Base-by-base conservation (phyloP, 1,284 basidiomycete genomes). In the Irpex sp. region DNA sequence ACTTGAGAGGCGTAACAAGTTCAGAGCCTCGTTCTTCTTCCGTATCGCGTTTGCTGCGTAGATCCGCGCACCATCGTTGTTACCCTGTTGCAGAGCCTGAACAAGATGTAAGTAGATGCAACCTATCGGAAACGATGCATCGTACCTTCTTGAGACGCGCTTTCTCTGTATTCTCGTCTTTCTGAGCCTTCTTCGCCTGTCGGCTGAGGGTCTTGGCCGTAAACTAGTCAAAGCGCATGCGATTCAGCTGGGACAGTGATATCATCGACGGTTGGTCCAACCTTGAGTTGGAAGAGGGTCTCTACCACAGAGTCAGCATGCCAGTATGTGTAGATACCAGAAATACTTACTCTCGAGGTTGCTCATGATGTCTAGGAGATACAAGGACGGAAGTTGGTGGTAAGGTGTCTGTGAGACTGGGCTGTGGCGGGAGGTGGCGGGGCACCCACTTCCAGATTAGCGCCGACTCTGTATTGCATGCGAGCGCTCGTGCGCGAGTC, bases 1-100 rank as follows among this genome's bases (percentile, higher is more conserved):
- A 70, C 93, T 95, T 0, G 91, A 87, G 33, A 98, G 79, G 51
- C 95, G 83, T 7, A 98, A 83, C 4, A 98, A 81, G 75, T 98
- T 99, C 67, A 99, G 80, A 0, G 90, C 80, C 76, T 99, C 97
- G 66, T 88, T 95, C 86, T 99, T 98, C 86, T 99, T 99, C 61
- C 97, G 85, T 72, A 99, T 99, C 53, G 97, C 94, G 73, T 99
- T 99, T 54, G 95, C 90, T 13, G 97, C 97, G 75, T 99, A 99
- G 82, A 99, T 99, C 63, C 94, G 87, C n/a, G 97, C 97, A 54
- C 97, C 95, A 66, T 99, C 97, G 57, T 86, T 93, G 79, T 99
- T 99, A 58, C 95, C 95, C 78, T 99, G 96, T 72, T 94, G 91
- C 5, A 99, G 83, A 4, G 97, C 97, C 96, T 98, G 76, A 2